Evolutionary conservation across 2,329 filamentous ascomycete species (phyloP).

Genomic region (Cercospora sojina): DNA sequence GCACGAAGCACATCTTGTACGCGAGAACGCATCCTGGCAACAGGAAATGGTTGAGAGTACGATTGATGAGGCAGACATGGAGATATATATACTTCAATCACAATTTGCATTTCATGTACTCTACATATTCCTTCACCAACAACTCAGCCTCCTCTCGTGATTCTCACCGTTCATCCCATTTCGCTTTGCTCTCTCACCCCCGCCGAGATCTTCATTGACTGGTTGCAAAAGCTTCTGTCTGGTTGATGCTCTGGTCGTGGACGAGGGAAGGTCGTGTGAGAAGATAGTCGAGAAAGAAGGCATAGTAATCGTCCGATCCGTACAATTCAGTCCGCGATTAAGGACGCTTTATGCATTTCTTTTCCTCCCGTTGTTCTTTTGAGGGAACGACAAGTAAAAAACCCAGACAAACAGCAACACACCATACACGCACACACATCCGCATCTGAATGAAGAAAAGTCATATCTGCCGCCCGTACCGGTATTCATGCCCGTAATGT

Average conservation of each 20-base stretch:
- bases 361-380: not conserved
- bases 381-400: not conserved
- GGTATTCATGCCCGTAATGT: constrained; percentile 13
- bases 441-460: constrained; percentile 7
- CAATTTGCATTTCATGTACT: not conserved
- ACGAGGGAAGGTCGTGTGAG: not conserved
- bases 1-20: not conserved
- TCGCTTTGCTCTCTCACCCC: not conserved
- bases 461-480: constrained; percentile 8
- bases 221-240: not conserved
- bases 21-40: not conserved
- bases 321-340: not conserved
- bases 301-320: not conserved
- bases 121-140: not conserved
- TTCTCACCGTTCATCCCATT: not conserved
- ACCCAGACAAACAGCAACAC: constrained; percentile 7
- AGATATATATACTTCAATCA: not conserved
- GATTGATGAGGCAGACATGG: not conserved
- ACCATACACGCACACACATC: constrained; percentile 8
- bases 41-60: not conserved
- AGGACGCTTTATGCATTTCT: not conserved
- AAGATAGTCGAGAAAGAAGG: not conserved
- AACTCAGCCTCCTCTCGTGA: not conserved
- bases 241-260: not conserved
- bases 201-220: not conserved